Evolutionary conservation across 2,329 filamentous ascomycete species (phyloP), one percentile per base, ranked within the genome.

Genomic region (Zopfia rhizophila): DNA sequence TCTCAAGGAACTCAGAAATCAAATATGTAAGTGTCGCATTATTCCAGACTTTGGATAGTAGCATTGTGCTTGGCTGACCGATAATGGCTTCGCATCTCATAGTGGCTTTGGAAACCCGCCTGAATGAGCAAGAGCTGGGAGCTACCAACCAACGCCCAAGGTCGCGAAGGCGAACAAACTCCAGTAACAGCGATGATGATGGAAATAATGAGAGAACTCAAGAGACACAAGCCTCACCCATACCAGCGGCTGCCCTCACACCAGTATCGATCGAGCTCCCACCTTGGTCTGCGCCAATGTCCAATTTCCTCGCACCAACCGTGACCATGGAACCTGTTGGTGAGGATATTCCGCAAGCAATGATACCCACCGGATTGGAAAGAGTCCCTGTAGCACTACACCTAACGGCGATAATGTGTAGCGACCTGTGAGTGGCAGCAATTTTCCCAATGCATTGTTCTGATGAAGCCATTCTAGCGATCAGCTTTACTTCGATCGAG

Each of bases 401-500:
- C n/a, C n/a, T n/a, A n/a, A n/a, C n/a, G n/a, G n/a, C n/a, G n/a
- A n/a, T n/a, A n/a, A n/a, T n/a, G n/a, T n/a, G n/a, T n/a, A n/a
- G n/a, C n/a, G n/a, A n/a, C n/a, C n/a, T n/a, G n/a, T n/a, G n/a
- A n/a, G n/a, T n/a, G n/a, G n/a, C n/a, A n/a, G n/a, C n/a, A n/a
- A n/a, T 21, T 12, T 38, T 13, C 12, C 5, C 16, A 10, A n/a
- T 14, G 18, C 17, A 37, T 36, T 11, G 32, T n/a, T 36, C 32
- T 27, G 23, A 33, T n/a, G 31, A 27, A 18, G 22, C 22, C 7
- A 33, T 37, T 18, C 14, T 16, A 14, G 17, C 32, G 23, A 46
- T 25, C 43, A 46, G 5, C 43, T 46, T 1, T 46, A 40, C 25
- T 46, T 46, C 27, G 43, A 46, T 28, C 25, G 43, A 28, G 43